A percentile compares a stretch with the other conserved stretches of the same genome.
phyloP scores from a whole-genome alignment of 441 rosid species.

The Jatropha multifida region DNA sequence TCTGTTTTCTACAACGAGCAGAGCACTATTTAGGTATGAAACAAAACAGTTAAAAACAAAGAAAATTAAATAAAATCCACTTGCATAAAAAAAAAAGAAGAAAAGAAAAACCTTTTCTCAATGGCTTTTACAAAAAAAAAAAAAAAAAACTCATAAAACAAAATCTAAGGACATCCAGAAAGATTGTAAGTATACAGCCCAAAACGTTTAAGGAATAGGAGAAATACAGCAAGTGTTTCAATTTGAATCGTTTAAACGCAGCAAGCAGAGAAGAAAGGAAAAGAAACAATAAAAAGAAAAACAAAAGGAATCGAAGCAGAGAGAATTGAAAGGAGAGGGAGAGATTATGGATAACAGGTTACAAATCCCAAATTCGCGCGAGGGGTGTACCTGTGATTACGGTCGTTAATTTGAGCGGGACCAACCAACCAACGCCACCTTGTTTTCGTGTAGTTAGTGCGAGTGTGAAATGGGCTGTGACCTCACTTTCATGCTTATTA shows the following conservation, averaged over 20 bases:
- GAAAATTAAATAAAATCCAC: neutral
- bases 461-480: neutral
- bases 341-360: slow-evolving; percentile 7
- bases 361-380: slow-evolving; percentile 26
- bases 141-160: neutral
- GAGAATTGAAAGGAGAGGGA: neutral
- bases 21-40: neutral
- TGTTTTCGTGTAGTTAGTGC: slow-evolving; percentile 3
- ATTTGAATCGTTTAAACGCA: neutral
- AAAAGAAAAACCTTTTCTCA: no score
- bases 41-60: neutral
- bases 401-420: slow-evolving; percentile 43
- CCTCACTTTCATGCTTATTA: neutral
- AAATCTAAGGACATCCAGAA: neutral
- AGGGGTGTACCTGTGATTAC: slow-evolving; percentile 41
- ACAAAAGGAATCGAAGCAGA: neutral
- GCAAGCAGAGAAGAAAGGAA: neutral
- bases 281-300: neutral
- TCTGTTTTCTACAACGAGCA: slow-evolving; percentile 8
- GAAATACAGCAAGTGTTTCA: neutral
- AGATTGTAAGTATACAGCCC: slow-evolving; percentile 5
- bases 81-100: neutral
- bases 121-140: neutral
- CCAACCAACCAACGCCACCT: slow-evolving; percentile 34
- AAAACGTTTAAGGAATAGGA: slow-evolving; percentile 5